Evolutionary conservation across 345 rosid genomes (phyloP), one percentile per base, ranked within the genome.

Genomic region (Pistacia atlantica): DNA sequence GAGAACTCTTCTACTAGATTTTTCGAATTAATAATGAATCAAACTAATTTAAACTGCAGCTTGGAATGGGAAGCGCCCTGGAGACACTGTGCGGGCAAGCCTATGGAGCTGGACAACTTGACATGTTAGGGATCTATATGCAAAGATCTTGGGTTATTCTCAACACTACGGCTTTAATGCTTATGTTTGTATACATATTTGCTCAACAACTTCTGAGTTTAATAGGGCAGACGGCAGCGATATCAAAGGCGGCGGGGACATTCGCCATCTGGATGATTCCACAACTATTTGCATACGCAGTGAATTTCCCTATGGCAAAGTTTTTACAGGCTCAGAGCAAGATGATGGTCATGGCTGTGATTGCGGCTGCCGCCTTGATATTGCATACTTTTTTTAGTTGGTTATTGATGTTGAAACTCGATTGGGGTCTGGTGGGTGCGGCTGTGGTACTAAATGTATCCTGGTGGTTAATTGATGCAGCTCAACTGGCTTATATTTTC

Each of bases 31-130:
- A 11, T 63, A 42, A 63, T 22, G 11, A 17, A 9, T 16, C 2
- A 4, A 17, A 73, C 12, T 46, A 28, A 22, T 59, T 14, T 12
- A 38, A 72, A 28, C 48, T 57, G 31, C 80, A 95, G 98, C 87
- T 95, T 55, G 99, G 99, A 28, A 95, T 95, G 99, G 99, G 99
- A 74, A 95, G 99, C 68, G 96, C 99, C 38, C 90, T 95, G 9
- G 98, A 95, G 83, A 95, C 99, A 22, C 84, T 93, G 37, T 93
- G 98, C 77, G 99, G 99, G 8, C 99, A 95, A 81, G 99, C 98
- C 20, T 89, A 77, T 72, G 99, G 98, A 45, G 99, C 97, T 0
- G 91, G 96, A 5, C 91, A 90, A 76, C 20, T 90, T 0, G 94
- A 93, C 38, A 95, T 93, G 99, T 83, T 95, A 1, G 99, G 99